Base-by-base conservation (phyloP, 2,329 filamentous ascomycete genomes). In the Aspergillus bombycis region DNA sequence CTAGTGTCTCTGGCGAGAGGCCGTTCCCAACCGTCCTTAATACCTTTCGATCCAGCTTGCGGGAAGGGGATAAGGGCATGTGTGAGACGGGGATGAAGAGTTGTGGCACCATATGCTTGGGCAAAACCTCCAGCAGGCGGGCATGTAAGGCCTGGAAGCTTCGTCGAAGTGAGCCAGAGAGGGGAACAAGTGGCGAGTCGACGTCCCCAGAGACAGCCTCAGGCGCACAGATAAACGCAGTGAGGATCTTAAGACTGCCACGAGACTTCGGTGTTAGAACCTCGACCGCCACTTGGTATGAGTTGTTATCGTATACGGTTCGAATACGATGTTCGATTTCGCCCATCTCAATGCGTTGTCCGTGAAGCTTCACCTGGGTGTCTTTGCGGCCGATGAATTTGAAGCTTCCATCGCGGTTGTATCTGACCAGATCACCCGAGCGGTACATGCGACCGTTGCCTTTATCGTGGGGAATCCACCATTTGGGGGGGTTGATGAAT, bases 381-480 rank as follows among this genome's bases (percentile, higher is more conserved):
- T 62, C 61, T 16, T 62, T 62, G 7, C 60, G 48, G 6, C 61
- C 61, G 2, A 48, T 30, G 50, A 41, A 63, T 26, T 53, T 50
- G 28, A 63, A 50, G 32, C 62, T 68, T 3, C 73, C 72, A 46
- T 72, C 67, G 5, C 58, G 41, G 46, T 67, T 62, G 58, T 71
- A 73, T n/a, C 64, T 62, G 0, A 67, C 70, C n/a, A 77, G 63
- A 60, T 77, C 74, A 3, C 74, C 74, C 1, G 72, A 73, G 56
- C 70, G 71, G 60, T 72, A 73, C 50, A 72, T 56, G 30, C 48
- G 67, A 14, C 45, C 54, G 14, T 46, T 43, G 41, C 58, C 59
- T 5, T 34, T n/a, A 4, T 54, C 30, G 19, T 52, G 43, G 21
- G 61, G n/a, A 5, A 36, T 10, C 34, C 61, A 56, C 72, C 72